Conservation (phyloP, 2,329 filamentous ascomycete genomes). For the Ploettnerulaceae sp. region DNA sequence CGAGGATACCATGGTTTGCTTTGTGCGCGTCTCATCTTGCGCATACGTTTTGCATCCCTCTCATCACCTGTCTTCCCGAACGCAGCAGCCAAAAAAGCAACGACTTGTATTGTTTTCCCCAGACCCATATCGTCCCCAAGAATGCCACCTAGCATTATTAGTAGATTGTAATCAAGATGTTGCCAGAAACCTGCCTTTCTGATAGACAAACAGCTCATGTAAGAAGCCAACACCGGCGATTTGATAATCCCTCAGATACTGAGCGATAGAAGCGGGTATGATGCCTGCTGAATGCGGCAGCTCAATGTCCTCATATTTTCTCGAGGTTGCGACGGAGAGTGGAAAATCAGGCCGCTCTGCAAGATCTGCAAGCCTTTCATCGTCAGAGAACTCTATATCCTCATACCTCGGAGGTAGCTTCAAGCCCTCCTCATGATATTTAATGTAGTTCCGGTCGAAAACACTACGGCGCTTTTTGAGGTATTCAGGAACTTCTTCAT, state of each 20-base stretch:
- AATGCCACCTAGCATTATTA: slow-evolving; percentile 48
- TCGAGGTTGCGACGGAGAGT: slow-evolving; percentile 55
- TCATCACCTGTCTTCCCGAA: slow-evolving; percentile 94
- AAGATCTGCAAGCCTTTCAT: slow-evolving; percentile 56
- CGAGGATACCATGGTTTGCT: slow-evolving; percentile 70
- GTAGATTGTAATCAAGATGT: not conserved
- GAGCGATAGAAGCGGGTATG: slow-evolving; percentile 84
- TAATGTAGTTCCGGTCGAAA: slow-evolving; percentile 60
- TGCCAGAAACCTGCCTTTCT: slow-evolving; percentile 53
- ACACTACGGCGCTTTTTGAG: slow-evolving; percentile 60
- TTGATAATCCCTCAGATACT: slow-evolving; percentile 90
- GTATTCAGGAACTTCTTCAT: slow-evolving; percentile 61
- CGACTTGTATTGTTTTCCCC: slow-evolving; percentile 95
- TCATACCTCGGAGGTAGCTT: slow-evolving; percentile 73
- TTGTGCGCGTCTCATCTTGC: slow-evolving; percentile 66
- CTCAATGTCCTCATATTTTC: slow-evolving; percentile 68
- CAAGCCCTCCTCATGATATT: slow-evolving; percentile 62
- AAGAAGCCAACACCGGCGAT: slow-evolving; percentile 79
- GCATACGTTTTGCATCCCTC: slow-evolving; percentile 79
- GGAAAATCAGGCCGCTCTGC: slow-evolving; percentile 67
- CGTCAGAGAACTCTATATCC: slow-evolving; percentile 70
- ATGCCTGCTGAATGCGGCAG: slow-evolving; percentile 71
- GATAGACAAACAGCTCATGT: slow-evolving; percentile 84
- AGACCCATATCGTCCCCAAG: slow-evolving; percentile 94
- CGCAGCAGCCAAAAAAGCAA: slow-evolving; percentile 81